Percentiles rank a stretch among this genome's conserved stretches.
Evolutionary conservation across 2,329 filamentous ascomycete species (phyloP).

Genomic region (Claviceps sorghi): DNA sequence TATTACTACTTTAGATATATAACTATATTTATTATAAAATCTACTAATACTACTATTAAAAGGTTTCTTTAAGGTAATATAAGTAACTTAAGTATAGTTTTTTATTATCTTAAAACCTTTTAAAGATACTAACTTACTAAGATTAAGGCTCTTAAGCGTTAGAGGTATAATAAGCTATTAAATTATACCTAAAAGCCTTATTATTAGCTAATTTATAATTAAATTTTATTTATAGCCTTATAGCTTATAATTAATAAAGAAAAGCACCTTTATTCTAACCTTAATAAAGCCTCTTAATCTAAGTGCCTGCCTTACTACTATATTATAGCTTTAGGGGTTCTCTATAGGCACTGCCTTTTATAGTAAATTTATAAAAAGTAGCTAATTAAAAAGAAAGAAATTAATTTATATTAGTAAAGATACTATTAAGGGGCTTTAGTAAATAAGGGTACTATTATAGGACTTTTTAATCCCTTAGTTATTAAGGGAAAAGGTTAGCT

Average conservation of each 20-base stretch:
- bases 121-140: too few species aligned
- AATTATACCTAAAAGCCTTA: background rate
- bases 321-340: background rate
- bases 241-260: background rate
- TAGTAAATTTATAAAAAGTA: background rate
- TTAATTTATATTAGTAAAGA: background rate
- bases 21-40: too few species aligned
- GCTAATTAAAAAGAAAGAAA: background rate
- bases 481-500: background rate
- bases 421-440: background rate
- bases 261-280: background rate
- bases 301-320: background rate
- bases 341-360: background rate
- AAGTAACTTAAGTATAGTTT: too few species aligned
- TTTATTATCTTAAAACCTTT: too few species aligned
- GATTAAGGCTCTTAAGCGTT: background rate
- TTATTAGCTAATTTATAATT: background rate
- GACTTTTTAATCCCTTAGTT: background rate
- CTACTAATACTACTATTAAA: too few species aligned
- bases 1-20: too few species aligned
- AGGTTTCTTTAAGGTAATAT: too few species aligned
- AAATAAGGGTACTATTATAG: background rate
- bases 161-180: background rate
- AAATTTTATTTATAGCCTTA: background rate
- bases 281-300: background rate